phyloP scores from a whole-genome alignment of 352 stramenopile genomes.

The Phytopythium boreale region DNA sequence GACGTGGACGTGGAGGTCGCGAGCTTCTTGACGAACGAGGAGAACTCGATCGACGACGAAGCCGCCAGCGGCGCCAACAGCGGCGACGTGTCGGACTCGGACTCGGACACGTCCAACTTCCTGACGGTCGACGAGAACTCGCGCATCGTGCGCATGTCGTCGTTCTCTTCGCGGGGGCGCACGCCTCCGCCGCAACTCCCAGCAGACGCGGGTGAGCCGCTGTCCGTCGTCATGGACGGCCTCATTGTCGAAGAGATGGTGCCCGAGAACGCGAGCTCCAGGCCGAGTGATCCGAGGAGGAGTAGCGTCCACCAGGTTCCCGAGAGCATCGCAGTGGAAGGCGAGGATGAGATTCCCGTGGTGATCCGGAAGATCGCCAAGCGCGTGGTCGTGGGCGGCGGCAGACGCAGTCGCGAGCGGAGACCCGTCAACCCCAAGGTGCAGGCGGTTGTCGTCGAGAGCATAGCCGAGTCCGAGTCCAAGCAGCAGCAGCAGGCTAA shows the following conservation, averaged over 20 bases:
- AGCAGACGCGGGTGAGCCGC: background rate
- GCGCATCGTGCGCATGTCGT: slow-evolving; percentile 34
- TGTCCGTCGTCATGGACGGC: slow-evolving; percentile 27
- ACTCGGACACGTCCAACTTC: slow-evolving; percentile 27
- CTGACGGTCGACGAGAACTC: slow-evolving; percentile 45
- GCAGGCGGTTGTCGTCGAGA: slow-evolving; percentile 24
- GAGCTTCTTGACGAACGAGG: slow-evolving; percentile 45
- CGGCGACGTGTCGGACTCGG: slow-evolving; percentile 24
- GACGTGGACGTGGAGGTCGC: slow-evolving; percentile 41
- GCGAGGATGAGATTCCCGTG: slow-evolving; percentile 35
- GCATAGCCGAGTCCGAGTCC: slow-evolving; percentile 21
- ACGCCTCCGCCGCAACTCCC: slow-evolving; percentile 19
- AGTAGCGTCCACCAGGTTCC: background rate
- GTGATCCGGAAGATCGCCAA: slow-evolving; percentile 48
- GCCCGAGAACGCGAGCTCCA: slow-evolving; percentile 18
- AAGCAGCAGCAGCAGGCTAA: background rate
- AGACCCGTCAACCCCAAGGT: slow-evolving; percentile 25
- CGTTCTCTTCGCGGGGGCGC: slow-evolving; percentile 12
- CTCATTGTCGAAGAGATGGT: slow-evolving; percentile 52
- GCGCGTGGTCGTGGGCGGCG: slow-evolving; percentile 34
- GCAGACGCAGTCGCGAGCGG: slow-evolving; percentile 27
- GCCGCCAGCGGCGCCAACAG: slow-evolving; percentile 1
- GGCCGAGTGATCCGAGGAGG: background rate
- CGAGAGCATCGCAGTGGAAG: slow-evolving; percentile 11
- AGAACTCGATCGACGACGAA: slow-evolving; percentile 21